Evolutionary conservation across 192 early-diverging fungal genomes (phyloP), one percentile per base, ranked within the genome.

Genomic region (Coemansia guatemalensis): DNA sequence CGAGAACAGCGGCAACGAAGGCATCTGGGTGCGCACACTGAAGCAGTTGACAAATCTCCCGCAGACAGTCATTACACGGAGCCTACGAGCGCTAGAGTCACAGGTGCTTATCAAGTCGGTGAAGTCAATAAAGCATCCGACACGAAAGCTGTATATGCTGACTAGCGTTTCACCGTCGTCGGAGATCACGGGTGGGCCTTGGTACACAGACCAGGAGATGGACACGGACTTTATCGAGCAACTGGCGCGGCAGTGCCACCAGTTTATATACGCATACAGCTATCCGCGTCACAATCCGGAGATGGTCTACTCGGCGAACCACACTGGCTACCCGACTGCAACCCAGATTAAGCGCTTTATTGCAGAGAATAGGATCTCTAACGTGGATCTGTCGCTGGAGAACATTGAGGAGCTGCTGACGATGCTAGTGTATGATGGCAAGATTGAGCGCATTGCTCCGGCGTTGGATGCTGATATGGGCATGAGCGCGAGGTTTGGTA

Each of bases 121-220:
- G 58, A 96, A 95, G 62, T 88, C 90, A 12, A 89, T 96, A 69
- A 96, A 98, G 87, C 85, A 86, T 68, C 92, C 94, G 6, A 93
- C 90, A 8, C 87, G 88, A 56, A 96, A 95, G 57, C 81, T 93
- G 21, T 96, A 95, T 63, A 95, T 98, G 91, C 82, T 97, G 9
- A 88, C 82, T 61, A 87, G 94, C 49, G 53, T 95, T 21, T 84
- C 85, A 5, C 94, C 95, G 5, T 93, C 91, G 6, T 83, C 83
- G 21, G 95, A 96, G 52, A 82, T 97, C 24, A 95, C 95, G 14
- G 95, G 95, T 60, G 93, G 95, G 9, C 85, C 90, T 8, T 98
- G 91, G 90, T 98, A 92, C 70, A 93, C 91, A 6, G 93, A 95
- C 81, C 88, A 94, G 56, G 92, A 93, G 63, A 78, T 97, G 66